Evolutionary conservation across 2,329 filamentous ascomycete genomes (phyloP), one percentile per base, ranked within the genome.

Genomic region (Trichophyton rubrum): DNA sequence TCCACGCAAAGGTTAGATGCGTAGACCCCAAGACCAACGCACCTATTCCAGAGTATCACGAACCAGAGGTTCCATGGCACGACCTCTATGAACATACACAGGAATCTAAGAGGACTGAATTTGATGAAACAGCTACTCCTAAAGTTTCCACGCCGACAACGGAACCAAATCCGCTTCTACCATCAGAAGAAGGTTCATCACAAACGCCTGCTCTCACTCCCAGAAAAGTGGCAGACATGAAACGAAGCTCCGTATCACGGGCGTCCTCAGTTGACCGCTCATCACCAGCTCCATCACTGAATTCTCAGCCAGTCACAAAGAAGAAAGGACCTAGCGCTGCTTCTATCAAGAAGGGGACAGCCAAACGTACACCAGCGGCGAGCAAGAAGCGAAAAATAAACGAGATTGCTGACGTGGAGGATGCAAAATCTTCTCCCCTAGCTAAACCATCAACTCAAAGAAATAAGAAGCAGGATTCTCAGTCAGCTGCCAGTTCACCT

Each of bases 321-420:
- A 66, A 64, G 38, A 56, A 62, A 33, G 45, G 56, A 3, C 38
- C 38, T 40, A 47, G 59, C 33, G 56, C 27, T 45, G 58, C 66
- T 3, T 59, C 64, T 11, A 59, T 69, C n/a, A 67, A 68, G 40
- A 66, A 66, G 9, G 73, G 72, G n/a, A 71, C 69, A 2, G 71
- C 71, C 20, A 61, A 63, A 22, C 71, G 69, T 60, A 75, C 75
- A 40, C 66, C 73, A 5, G 65, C 71, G 0, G 56, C 67, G 2
- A 78, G 11, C 33, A 35, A 77, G 64, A 77, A 76, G 62, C 74
- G 74, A 24, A 77, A 77, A 63, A 60, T 72, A 13, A 70, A 72
- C 20, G 76, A 76, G 22, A 63, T 65, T 30, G 72, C 74, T 13
- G 74, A 71, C 60, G 64, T 70, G n/a, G 69, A 74, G 59, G 68